These are phyloP conservation scores for Lasiodiplodia gonubiensis DNA, from an alignment of 2,329 filamentous ascomycete species.

Conservation along the genomic window DNA sequence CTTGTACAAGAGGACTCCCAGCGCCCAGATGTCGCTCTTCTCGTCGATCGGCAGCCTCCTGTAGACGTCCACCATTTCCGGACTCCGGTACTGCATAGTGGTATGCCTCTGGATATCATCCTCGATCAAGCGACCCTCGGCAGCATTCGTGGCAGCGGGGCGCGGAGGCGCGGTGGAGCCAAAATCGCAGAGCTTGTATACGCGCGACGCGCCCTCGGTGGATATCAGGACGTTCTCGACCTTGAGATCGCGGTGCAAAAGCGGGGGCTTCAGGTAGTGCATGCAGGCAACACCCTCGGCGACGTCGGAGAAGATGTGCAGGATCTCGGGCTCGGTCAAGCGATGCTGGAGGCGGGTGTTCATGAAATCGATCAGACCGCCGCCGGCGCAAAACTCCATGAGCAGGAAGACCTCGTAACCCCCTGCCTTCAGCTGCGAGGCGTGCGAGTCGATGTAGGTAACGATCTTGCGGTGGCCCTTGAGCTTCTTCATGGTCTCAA, in stretches of 20 bases:
- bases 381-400: conserved; percentile 97
- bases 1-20: conserved; percentile 95
- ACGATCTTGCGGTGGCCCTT: conserved; percentile 97
- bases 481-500: conserved; percentile 99
- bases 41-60: conserved; percentile 95
- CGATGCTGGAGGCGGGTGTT: conserved; percentile 96
- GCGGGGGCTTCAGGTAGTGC: conserved; percentile 95
- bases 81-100: conserved; percentile 94
- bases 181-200: conserved; percentile 98
- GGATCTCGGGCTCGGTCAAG: conserved; percentile 94
- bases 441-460: conserved; percentile 97
- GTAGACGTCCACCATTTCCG: conserved; percentile 99
- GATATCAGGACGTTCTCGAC: conserved; percentile 97
- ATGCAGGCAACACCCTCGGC: conserved; percentile 97
- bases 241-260: conserved; percentile 93
- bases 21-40: conserved; percentile 97
- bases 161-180: conserved; percentile 85
- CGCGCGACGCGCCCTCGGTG: conserved; percentile 65
- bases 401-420: conserved; percentile 98
- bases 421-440: conserved; percentile 87
- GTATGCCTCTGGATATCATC: conserved; percentile 98
- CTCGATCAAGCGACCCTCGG: conserved; percentile 89
- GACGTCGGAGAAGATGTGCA: conserved; percentile 95
- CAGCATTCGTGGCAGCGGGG: conserved; percentile 82
- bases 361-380: conserved; percentile 98